Percentiles rank a stretch among this genome's conserved stretches.
Evolutionary conservation across 2,329 filamentous ascomycete genomes (phyloP).

Genomic region (Colletotrichum neosansevieriae): DNA sequence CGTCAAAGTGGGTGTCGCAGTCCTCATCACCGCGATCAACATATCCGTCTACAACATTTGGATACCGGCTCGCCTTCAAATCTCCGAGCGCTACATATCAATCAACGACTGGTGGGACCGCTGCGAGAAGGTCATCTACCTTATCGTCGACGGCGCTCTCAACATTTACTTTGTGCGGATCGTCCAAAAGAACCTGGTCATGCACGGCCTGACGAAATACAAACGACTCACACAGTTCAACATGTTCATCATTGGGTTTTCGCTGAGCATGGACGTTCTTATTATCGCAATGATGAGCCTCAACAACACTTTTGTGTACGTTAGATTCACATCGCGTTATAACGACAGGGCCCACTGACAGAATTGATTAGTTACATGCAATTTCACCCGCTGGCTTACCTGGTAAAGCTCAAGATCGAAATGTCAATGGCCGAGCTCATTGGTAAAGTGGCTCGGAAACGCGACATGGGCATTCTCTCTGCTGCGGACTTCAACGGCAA

Average conservation of each 20-base stretch:
- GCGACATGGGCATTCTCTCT: conserved; percentile 32
- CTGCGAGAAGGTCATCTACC: conserved; percentile 63
- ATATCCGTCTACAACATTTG: conserved; percentile 66
- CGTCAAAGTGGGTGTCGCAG: conserved; percentile 59
- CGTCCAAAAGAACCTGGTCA: conserved; percentile 38
- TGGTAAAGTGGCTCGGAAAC: conserved; percentile 50
- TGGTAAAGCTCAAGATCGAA: conserved; percentile 66
- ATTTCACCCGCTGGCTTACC: conserved; percentile 64
- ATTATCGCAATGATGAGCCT: conserved; percentile 59
- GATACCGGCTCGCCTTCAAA: conserved; percentile 63
- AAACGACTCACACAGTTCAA: conserved; percentile 59
- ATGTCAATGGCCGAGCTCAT: conserved; percentile 67
- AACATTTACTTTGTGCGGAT: conserved; percentile 63
- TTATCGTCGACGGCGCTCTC: conserved; percentile 59
- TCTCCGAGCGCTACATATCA: conserved; percentile 53
- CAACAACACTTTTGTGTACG: conserved; percentile 56
- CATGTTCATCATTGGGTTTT: conserved; percentile 57
- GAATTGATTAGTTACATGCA: conserved; percentile 55
- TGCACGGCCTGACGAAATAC: conserved; percentile 56
- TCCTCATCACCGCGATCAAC: conserved; percentile 62
- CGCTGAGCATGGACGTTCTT: conserved; percentile 56
- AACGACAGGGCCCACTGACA: too few species aligned
- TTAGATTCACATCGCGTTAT: not conserved
- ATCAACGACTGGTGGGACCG: conserved; percentile 66
- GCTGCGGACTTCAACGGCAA: conserved; percentile 12